Base-by-base conservation (phyloP, 176 grass and related monocot species). In the Phyllostachys edulis region DNA sequence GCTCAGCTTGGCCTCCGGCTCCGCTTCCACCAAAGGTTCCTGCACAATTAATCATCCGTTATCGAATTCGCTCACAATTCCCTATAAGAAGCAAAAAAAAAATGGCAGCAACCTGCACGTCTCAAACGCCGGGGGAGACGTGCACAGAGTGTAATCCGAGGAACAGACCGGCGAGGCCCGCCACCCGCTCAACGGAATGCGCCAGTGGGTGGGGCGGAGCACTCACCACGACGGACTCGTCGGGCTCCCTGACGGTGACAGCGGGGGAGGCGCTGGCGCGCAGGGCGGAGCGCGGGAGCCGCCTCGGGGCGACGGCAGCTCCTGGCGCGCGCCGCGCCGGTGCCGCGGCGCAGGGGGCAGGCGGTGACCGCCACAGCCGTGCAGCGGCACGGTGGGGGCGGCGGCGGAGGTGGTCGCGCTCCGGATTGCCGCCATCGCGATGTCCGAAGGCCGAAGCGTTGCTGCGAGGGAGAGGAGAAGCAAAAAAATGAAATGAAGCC, bases 21-120 rank as follows among this genome's bases (percentile, higher is more conserved):
- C 79, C 75, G 21, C 34, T 56, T 75, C 73, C 71, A 65, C 62
- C 60, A 23, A 45, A 57, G 73, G 29, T 32, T 68, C 92, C 88
- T 94, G 69, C 20, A 86, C 49, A 67, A 3, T 46, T 9, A 0
- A 76, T 50, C 49, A 26, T 26, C 5, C 20, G 14, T 15, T 21
- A 20, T 42, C 4, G 14, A 74, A 39, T 24, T 24, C 32, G 1
- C 14, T 74, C 49, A 16, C 0, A 6, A 17, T 65, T 50, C 38
- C 16, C n/a, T 46, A 6, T 11, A 40, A 51, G 15, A 34, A 69
- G 37, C 40, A 17, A 7, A 14, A 17, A 59, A 1, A 2, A 15
- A 56, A 21, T 8, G 1, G 18, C 64, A n/a, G 47, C 1, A 57
- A 54, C 56, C 1, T 27, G 51, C 14, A 2, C 0, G 34, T 24